Percentiles rank a stretch among this genome's conserved stretches.
These are phyloP conservation scores for Bassia scoparia DNA, from an alignment of 148 eudicot genomes.

Conservation along the genomic window DNA sequence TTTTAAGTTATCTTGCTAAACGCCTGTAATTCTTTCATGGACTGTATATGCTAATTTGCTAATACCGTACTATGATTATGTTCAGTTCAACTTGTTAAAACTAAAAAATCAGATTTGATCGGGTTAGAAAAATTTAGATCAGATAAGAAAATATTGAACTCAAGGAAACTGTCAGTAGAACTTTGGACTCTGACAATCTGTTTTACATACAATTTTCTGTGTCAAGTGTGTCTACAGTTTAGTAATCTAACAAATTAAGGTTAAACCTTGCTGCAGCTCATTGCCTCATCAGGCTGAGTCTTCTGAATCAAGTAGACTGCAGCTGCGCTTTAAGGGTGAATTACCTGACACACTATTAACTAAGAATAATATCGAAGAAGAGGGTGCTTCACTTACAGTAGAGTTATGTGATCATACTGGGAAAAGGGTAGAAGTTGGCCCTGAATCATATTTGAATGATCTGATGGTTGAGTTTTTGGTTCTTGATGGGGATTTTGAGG, in stretches of 20 bases:
- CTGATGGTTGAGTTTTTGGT: conserved; percentile 40
- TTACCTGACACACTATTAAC: conserved; percentile 14
- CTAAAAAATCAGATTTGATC: too few relatives aligned
- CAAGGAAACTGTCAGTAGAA: too few relatives aligned
- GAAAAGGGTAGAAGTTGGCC: conserved; percentile 17
- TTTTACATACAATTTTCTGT: too few relatives aligned
- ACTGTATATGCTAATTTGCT: too few relatives aligned
- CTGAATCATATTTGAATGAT: conserved; percentile 16
- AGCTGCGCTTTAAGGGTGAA: conserved; percentile 11
- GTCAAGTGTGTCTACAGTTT: too few relatives aligned
- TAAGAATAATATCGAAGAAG: conserved; percentile 5
- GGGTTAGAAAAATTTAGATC: too few relatives aligned
- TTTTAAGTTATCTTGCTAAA: too few relatives aligned
- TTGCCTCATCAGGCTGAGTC: conserved; percentile 5
- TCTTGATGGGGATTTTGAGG: conserved; percentile 52
- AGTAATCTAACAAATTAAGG: not conserved
- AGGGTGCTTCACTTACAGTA: conserved; percentile 14
- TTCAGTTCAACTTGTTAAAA: too few relatives aligned
- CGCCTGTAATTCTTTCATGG: too few relatives aligned
- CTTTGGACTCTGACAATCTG: too few relatives aligned
- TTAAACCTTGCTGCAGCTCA: conserved; percentile 19
- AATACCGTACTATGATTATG: too few relatives aligned
- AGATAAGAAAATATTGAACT: too few relatives aligned
- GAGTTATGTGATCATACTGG: conserved; percentile 21
- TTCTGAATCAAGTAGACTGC: not conserved